A percentile compares a stretch with the other conserved stretches of the same genome.
phyloP scores from a whole-genome alignment of 129 eudicot species.

The Kitagawia praeruptora region DNA sequence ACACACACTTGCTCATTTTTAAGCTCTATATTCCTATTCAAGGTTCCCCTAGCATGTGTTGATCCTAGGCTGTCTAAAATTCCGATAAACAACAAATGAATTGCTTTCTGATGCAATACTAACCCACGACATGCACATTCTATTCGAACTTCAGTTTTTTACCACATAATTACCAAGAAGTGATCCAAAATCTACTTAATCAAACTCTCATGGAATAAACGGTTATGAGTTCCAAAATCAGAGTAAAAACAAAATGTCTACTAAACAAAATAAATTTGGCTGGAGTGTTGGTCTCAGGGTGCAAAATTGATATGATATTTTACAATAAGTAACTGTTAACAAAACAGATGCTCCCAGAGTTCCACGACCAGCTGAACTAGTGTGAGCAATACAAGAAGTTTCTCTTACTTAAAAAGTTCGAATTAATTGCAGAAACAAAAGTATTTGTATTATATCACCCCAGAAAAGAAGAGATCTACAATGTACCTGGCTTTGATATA shows the following conservation, averaged over 20 bases:
- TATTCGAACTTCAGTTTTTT: too few relatives aligned
- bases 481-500: slow-evolving; percentile 71
- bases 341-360: neutral
- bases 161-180: too few relatives aligned
- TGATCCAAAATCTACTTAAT: too few relatives aligned
- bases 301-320: neutral
- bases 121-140: too few relatives aligned
- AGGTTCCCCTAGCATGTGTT: too few relatives aligned
- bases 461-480: neutral
- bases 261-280: neutral
- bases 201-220: neutral
- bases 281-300: neutral
- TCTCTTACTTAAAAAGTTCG: neutral
- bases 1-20: too few relatives aligned
- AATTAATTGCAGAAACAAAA: neutral
- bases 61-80: too few relatives aligned
- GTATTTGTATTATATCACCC: neutral
- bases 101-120: too few relatives aligned
- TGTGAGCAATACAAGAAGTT: neutral
- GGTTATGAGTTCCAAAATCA: neutral
- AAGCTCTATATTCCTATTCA: too few relatives aligned
- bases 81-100: too few relatives aligned
- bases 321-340: neutral
- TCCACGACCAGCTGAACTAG: neutral
- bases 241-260: neutral